Evolutionary conservation across 371 early-diverging fungal species (phyloP), one percentile per base, ranked within the genome.

Genomic region (Mortierella sp.): DNA sequence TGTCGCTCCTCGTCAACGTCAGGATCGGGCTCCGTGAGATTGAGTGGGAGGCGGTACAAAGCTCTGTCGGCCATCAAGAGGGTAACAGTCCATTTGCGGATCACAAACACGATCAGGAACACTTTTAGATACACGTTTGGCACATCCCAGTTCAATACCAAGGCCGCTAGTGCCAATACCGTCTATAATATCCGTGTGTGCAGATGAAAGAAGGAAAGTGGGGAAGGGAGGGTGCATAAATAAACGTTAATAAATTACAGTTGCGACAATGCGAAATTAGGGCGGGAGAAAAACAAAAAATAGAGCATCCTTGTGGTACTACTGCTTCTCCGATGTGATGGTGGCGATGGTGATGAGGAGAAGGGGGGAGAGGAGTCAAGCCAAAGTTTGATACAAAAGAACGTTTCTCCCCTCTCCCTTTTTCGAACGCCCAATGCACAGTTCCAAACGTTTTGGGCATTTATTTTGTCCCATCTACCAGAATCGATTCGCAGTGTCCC

Each of bases 1-100:
- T 81, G 70, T 38, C 79, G 85, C 42, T 85, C 85, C 14, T 81
- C 81, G 26, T 85, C 82, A 79, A 85, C 81, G 47, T 85, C 85
- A 19, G 82, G 77, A 71, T 85, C 85, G 19, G 76, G 81, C 42
- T 85, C 77, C 0, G 70, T 70, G 21, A 85, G 75, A 11, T 71
- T 63, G 8, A 79, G 68, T 10, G 85, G 85, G 54, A 85, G 72
- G 2, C 81, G 85, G 58, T 85, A 85, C 11, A 85, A 71, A n/a
- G 82, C 79, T 3, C 85, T 82, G 42, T 85, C 82, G 24, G 76
- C 74, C 77, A 81, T 85, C 24, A 77, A 13, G n/a, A 63, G 11
- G 16, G 77, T 63, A 14, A 68, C 74, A 57, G 77, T 68, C 77
- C 79, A 81, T 48, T 85, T 85, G 52, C 82, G 85, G 16, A 77